Evolutionary conservation across 345 rosid genomes (phyloP), one percentile per base, ranked within the genome.

Genomic region (Brassica carinata): DNA sequence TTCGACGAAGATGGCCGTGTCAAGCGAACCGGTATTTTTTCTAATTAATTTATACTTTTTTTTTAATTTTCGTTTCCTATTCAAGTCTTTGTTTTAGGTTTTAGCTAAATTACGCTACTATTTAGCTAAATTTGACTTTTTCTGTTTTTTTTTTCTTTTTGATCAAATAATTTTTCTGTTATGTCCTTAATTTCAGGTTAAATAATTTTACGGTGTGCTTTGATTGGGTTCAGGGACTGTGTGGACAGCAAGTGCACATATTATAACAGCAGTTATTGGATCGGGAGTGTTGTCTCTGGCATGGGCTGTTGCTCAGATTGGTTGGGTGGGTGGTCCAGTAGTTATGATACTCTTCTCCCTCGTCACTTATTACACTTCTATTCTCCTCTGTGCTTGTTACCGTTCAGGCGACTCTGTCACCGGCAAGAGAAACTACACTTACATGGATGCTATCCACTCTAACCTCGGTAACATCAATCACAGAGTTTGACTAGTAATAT

Each of bases 321-420:
- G 96, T 14, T 91, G 96, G 96, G 69, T 91, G 1, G 96, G 90
- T 7, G 96, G 93, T 8, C 96, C 96, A 5, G 53, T 85, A 1
- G 87, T 88, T 1, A 84, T 91, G 88, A 78, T 91, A 31, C 75
- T 91, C 74, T 91, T 91, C 81, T 88, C 96, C 11, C 34, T 91
- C 11, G 96, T 91, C 75, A 91, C 93, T 71, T 91, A 83, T 84
- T 91, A 88, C 78, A 88, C 96, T 70, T 85, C 96, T 0, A 18
- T 79, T 19, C 90, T 91, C 34, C 87, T 91, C 2, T 81, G 89
- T 48, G 67, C 85, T 23, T 91, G 96, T 68, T 91, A 91, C 88
- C 90, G 96, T 7, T 69, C 93, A 4, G 91, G 96, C 2, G 89
- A 91, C 73, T 82, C 89, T 8, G 14, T 77, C 19, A 61, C 79